Evolutionary conservation across 78 protist genomes (phyloP).

Genomic region (Tieghemostelium lacteum): DNA sequence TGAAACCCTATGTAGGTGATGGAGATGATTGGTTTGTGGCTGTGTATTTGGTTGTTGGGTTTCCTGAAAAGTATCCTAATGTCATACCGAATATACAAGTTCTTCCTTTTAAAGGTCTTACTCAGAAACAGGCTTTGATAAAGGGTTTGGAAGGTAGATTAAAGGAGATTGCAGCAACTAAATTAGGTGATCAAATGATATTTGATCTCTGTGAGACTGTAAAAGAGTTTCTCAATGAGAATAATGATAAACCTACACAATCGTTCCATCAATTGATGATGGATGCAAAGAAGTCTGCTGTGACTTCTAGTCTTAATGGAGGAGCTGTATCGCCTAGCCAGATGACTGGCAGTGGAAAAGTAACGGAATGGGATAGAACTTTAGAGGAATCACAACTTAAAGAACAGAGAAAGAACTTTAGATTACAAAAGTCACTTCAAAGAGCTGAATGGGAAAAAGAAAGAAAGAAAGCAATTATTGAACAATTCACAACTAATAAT

Average conservation of each 20-base stretch:
- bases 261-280: constrained; percentile 51
- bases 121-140: constrained; percentile 36
- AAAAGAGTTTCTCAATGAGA: constrained; percentile 16
- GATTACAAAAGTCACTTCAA: constrained; percentile 45
- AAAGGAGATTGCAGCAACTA: not conserved
- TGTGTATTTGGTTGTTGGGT: constrained; percentile 7
- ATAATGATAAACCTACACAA: constrained; percentile 47
- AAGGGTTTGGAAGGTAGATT: constrained; percentile 3
- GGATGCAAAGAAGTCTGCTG: not conserved
- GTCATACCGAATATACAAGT: constrained; percentile 36
- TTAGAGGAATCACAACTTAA: constrained; percentile 16
- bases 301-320: no score
- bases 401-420: constrained; percentile 58
- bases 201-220: constrained; percentile 53
- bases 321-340: no score
- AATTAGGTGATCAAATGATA: constrained; percentile 42
- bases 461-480: constrained; percentile 36
- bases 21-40: constrained; percentile 8
- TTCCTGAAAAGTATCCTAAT: constrained; percentile 19
- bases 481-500: constrained; percentile 23
- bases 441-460: constrained; percentile 70
- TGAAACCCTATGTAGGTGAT: constrained; percentile 28
- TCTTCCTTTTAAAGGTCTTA: constrained; percentile 8
- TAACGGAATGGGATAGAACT: constrained; percentile 62
- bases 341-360: no score